Percentiles rank a stretch among this genome's conserved stretches.
Evolutionary conservation across 2,329 filamentous ascomycete species (phyloP).

Genomic region (Zasmidium cellare): DNA sequence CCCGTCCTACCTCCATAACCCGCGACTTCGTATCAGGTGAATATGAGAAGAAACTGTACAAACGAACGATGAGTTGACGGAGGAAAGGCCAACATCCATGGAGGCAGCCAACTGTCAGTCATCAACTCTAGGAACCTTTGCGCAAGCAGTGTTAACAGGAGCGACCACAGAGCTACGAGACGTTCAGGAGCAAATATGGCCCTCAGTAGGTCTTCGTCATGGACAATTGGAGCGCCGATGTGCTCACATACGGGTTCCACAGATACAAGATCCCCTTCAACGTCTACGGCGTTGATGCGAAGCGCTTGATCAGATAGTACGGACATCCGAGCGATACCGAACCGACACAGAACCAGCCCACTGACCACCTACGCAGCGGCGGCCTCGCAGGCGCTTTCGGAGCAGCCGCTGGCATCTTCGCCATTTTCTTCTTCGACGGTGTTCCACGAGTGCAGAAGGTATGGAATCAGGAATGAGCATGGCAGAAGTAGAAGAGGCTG

Average conservation of each 20-base stretch:
- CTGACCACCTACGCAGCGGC: slow-evolving; percentile 41
- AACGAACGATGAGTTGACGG: too few species aligned
- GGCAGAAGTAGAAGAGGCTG: not conserved
- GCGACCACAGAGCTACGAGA: slow-evolving; percentile 43
- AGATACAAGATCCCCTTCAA: slow-evolving; percentile 53
- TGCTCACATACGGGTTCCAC: slow-evolving; percentile 12
- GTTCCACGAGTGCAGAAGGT: slow-evolving; percentile 44
- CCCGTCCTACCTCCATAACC: not conserved
- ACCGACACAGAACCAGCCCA: not conserved
- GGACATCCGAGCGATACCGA: slow-evolving; percentile 33
- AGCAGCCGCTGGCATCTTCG: slow-evolving; percentile 58
- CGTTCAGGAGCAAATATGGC: slow-evolving; percentile 58
- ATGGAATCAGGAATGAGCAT: not conserved
- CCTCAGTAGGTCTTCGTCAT: slow-evolving; percentile 52
- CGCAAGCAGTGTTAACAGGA: too few species aligned
- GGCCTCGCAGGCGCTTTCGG: slow-evolving; percentile 57
- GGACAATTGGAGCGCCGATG: not conserved
- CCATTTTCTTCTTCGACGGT: slow-evolving; percentile 65
- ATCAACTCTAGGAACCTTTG: too few species aligned
- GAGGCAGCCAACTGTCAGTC: slow-evolving; percentile 14
- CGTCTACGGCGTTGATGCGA: slow-evolving; percentile 45
- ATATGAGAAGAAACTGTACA: too few species aligned
- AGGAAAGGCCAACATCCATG: slow-evolving; percentile 23
- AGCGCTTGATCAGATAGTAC: slow-evolving; percentile 7
- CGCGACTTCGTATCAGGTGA: not conserved